Percentiles rank a stretch among this genome's conserved stretches.
These are phyloP conservation scores for Boletellus ananas DNA, from an alignment of 768 basidiomycete genomes.

Conservation along the genomic window DNA sequence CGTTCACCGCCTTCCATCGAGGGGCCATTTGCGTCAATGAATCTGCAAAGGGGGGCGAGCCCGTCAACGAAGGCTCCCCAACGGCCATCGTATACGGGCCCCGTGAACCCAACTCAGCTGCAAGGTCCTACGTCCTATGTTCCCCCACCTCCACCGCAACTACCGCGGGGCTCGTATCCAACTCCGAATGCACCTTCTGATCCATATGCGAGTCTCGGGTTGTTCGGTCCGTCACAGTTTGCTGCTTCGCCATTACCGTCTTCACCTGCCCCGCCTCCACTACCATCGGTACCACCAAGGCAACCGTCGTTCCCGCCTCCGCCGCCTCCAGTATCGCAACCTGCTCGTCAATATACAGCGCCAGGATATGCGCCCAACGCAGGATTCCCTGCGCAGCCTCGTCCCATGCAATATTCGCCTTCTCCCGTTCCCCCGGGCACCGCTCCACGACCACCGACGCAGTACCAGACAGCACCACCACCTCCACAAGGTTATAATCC, in stretches of 20 bases:
- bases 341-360: constrained; percentile 17
- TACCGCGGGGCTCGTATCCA: constrained; percentile 24
- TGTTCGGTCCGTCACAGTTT: constrained; percentile 23
- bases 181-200: constrained; percentile 23
- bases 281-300: constrained; percentile 22
- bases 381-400: constrained; percentile 27
- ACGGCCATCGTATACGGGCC: constrained; percentile 22
- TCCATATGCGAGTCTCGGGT: constrained; percentile 35
- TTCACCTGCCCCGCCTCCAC: constrained; percentile 1
- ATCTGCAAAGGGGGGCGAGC: constrained; percentile 32
- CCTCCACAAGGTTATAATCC: constrained; percentile 29
- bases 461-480: constrained; percentile 28
- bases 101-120: constrained; percentile 14
- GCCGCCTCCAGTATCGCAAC: constrained; percentile 18
- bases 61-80: constrained; percentile 31
- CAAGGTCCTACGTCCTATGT: constrained; percentile 20
- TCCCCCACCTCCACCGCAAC: constrained; percentile 24
- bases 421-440: constrained; percentile 9
- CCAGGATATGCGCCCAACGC: constrained; percentile 13
- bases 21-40: constrained; percentile 57
- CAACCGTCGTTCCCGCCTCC: constrained; percentile 23
- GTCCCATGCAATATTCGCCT: constrained; percentile 25
- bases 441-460: constrained; percentile 17
- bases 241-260: not conserved
- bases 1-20: constrained; percentile 40